These are phyloP conservation scores for Fonsecaea pedrosoi DNA, from an alignment of 2,329 filamentous ascomycete genomes.

Conservation along the genomic window DNA sequence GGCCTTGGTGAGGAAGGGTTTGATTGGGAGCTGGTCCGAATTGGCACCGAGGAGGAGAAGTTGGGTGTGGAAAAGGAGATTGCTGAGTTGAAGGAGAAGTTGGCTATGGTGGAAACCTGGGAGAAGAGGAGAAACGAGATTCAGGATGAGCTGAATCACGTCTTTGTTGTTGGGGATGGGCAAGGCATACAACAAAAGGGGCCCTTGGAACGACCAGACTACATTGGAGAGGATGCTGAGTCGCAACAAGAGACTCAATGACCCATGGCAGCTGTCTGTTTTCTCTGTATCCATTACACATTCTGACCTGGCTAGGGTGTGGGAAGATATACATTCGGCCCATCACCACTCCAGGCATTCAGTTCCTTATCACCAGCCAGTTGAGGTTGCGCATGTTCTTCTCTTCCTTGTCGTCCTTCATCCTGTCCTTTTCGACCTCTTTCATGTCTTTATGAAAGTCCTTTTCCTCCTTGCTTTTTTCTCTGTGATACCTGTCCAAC, in stretches of 20 bases:
- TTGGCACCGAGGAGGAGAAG: conserved; percentile 92
- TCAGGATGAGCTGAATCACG: conserved; percentile 75
- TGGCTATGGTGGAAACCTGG: conserved; percentile 84
- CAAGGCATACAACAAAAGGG: not conserved
- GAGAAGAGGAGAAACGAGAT: conserved; percentile 79
- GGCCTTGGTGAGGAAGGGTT: conserved; percentile 81
- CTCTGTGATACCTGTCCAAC: conserved; percentile 15
- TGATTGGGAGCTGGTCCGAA: conserved; percentile 90
- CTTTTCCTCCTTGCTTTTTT: conserved; percentile 12
- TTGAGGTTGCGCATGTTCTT: conserved; percentile 23
- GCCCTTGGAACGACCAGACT: not conserved
- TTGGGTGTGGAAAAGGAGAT: conserved; percentile 91
- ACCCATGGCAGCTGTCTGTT: not conserved
- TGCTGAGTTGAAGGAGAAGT: conserved; percentile 77
- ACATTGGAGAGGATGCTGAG: not conserved
- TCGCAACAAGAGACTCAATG: not conserved
- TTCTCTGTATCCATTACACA: not conserved
- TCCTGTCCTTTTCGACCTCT: conserved; percentile 5
- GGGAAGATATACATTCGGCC: conserved; percentile 6
- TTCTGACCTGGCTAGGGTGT: not conserved
- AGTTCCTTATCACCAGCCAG: conserved; percentile 21
- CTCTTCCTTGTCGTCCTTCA: conserved; percentile 23
- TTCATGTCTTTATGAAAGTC: conserved; percentile 18
- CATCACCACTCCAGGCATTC: conserved; percentile 11
- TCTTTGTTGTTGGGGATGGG: conserved; percentile 60